Evolutionary conservation across 306 rosid genomes (phyloP).

Genomic region (Prunus mume): DNA sequence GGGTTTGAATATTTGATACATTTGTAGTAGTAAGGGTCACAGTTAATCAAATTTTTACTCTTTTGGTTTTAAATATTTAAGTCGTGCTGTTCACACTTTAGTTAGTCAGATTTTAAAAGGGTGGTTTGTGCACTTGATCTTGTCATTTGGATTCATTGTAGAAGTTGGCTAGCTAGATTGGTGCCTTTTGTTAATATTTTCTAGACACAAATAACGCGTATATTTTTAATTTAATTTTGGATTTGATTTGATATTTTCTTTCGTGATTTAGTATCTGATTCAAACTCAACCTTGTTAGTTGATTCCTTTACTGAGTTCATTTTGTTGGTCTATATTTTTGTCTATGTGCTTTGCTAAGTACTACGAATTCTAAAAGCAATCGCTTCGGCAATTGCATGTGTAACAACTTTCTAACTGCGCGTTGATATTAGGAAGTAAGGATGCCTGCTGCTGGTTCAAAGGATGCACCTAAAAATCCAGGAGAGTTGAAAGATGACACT

Average conservation of each 20-base stretch:
- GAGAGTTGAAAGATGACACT: slow-evolving; percentile 83
- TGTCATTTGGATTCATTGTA: neutral
- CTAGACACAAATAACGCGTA: neutral
- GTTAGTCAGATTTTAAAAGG: neutral
- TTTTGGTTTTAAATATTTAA: neutral
- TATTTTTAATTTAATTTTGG: too few species aligned
- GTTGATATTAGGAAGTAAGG: slow-evolving; percentile 72
- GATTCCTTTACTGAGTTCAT: neutral
- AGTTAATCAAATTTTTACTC: neutral
- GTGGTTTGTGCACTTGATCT: neutral
- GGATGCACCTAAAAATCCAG: slow-evolving; percentile 70
- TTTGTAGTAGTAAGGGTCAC: neutral
- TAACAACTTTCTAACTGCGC: slow-evolving; percentile 24
- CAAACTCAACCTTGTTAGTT: neutral
- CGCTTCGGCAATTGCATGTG: neutral
- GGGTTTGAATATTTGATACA: neutral
- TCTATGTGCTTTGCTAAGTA: neutral
- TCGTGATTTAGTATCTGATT: neutral
- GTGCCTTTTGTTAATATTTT: neutral
- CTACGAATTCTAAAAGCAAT: neutral
- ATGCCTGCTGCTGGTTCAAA: slow-evolving; percentile 92
- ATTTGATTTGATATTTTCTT: neutral
- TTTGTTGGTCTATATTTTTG: neutral
- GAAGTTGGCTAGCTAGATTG: neutral
- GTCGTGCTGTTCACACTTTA: neutral